phyloP scores from a whole-genome alignment of 148 eudicot genomes.

The Cornus controversa region DNA sequence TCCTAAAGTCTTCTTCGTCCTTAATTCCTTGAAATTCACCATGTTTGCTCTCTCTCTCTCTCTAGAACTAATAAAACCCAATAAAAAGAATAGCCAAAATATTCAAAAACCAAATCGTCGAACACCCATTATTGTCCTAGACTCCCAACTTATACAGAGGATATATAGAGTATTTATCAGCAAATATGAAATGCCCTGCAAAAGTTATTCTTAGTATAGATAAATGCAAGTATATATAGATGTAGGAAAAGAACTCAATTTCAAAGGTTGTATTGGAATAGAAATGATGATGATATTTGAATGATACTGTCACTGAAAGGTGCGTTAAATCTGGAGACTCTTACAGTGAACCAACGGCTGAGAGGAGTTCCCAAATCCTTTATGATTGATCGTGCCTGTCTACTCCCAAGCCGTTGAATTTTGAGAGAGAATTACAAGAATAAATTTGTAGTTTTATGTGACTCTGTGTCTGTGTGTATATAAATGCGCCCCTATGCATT shows the following conservation, averaged over 20 bases:
- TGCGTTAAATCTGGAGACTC: not conserved
- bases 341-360: constrained; percentile 13
- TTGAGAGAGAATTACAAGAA: not conserved
- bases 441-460: not conserved
- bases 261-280: too few species aligned
- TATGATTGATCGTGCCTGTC: not conserved
- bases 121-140: not conserved
- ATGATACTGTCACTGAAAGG: not conserved
- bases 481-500: too few species aligned
- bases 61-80: constrained; percentile 13
- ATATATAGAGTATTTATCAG: not conserved
- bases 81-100: not conserved
- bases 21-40: constrained; percentile 27
- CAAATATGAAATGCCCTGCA: not conserved
- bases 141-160: not conserved
- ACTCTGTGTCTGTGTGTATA: too few species aligned
- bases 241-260: not conserved
- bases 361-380: not conserved
- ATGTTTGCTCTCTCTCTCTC: constrained; percentile 7
- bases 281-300: not conserved
- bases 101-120: not conserved
- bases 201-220: too few species aligned
- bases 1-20: constrained; percentile 45
- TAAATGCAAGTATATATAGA: not conserved
- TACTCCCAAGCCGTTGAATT: not conserved